phyloP scores from a whole-genome alignment of 148 eudicot species.

The Vaccinium macrocarpon region DNA sequence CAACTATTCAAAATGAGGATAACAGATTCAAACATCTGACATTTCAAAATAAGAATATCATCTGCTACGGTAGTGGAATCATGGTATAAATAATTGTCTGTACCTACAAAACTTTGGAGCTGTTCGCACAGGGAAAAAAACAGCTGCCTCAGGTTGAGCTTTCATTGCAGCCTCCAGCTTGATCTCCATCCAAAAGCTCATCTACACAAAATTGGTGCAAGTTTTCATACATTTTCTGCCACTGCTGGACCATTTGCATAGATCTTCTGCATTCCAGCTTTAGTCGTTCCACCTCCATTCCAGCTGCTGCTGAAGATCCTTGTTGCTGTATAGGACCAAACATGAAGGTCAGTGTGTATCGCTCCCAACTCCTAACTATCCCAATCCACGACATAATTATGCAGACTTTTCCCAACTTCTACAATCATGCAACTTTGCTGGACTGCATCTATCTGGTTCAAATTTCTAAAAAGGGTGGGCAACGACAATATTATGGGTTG shows the following conservation, averaged over 20 bases:
- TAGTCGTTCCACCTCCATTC: conserved; percentile 71
- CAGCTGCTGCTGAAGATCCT: conserved; percentile 79
- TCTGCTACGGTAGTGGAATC: background rate
- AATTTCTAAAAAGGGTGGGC: background rate
- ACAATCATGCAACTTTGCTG: background rate
- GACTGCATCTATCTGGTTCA: background rate
- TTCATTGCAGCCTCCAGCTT: conserved; percentile 21
- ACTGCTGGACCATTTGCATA: conserved; percentile 59
- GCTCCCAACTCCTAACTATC: background rate
- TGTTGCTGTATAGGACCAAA: conserved; percentile 52
- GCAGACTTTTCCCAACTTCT: background rate
- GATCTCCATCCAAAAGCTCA: conserved; percentile 60
- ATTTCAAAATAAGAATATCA: background rate
- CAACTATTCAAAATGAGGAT: background rate
- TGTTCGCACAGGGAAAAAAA: conserved; percentile 7
- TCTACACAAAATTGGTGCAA: conserved; percentile 64
- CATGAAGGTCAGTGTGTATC: background rate
- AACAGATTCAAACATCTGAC: background rate
- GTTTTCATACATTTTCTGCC: conserved; percentile 68
- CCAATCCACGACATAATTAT: background rate
- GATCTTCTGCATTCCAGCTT: conserved; percentile 58
- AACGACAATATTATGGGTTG: no score
- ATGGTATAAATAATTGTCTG: background rate
- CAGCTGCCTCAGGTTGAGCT: conserved; percentile 11
- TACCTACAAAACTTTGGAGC: conserved; percentile 37